Percentiles rank a stretch among this genome's conserved stretches.
phyloP scores from a whole-genome alignment of 1,139 yeast species.

The Pneumocystis wakefieldiae region DNA sequence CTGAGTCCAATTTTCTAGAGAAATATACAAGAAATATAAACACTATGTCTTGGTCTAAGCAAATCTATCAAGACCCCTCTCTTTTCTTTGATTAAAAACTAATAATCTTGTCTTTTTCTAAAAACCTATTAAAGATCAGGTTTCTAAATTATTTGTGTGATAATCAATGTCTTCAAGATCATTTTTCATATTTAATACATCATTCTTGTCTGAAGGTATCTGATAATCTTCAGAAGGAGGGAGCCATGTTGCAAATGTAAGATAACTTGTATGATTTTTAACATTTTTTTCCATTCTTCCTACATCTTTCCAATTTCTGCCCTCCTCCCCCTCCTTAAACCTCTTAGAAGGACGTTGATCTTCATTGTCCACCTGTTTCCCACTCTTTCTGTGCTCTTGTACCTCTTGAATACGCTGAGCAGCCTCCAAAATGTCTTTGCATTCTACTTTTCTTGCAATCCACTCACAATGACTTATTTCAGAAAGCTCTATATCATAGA shows the following conservation, averaged over 20 bases:
- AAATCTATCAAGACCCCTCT: too few species aligned
- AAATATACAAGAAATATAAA: too few species aligned
- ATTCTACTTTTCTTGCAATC: slow-evolving; percentile 88
- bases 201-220: neutral
- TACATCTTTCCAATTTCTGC: slow-evolving; percentile 66
- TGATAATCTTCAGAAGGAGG: neutral
- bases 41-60: too few species aligned
- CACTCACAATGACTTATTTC: slow-evolving; percentile 75
- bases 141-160: neutral
- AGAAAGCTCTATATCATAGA: slow-evolving; percentile 87
- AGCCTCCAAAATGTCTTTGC: slow-evolving; percentile 65
- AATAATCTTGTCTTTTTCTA: too few species aligned
- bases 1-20: too few species aligned
- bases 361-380: slow-evolving; percentile 24
- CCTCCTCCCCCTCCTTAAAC: slow-evolving; percentile 71
- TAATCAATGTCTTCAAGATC: neutral
- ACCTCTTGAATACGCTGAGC: slow-evolving; percentile 68
- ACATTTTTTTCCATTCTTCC: slow-evolving; percentile 71
- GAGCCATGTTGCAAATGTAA: slow-evolving; percentile 56
- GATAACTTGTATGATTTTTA: slow-evolving; percentile 84
- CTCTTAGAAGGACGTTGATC: slow-evolving; percentile 27
- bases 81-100: too few species aligned
- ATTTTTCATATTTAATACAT: neutral
- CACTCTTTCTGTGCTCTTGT: slow-evolving; percentile 56
- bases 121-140: too few species aligned